phyloP scores from a whole-genome alignment of 75 land plant species.

The Picea sitchensis region DNA sequence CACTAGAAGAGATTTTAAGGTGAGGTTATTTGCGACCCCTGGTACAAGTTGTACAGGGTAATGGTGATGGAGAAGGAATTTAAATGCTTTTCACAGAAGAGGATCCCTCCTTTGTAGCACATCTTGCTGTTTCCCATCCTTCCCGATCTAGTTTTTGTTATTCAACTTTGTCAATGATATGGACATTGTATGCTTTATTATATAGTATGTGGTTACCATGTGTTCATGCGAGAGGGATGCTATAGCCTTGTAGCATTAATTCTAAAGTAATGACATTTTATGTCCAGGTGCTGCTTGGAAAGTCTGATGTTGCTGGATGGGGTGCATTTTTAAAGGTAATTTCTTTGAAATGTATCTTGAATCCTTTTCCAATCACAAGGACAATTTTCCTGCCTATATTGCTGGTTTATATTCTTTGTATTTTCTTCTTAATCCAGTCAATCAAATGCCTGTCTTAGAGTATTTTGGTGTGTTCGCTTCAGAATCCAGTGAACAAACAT shows the following conservation, averaged over 20 bases:
- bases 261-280: no score
- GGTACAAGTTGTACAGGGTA: neutral
- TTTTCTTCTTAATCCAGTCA: neutral
- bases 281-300: conserved; percentile 80
- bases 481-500: conserved; percentile 94
- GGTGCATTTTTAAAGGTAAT: conserved; percentile 91
- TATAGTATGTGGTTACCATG: neutral
- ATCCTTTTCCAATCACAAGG: neutral
- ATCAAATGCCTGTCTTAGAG: conserved; percentile 2
- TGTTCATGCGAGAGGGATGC: no score
- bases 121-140: neutral
- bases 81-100: neutral
- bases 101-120: neutral
- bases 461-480: conserved; percentile 5
- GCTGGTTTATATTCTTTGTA: neutral
- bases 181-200: neutral
- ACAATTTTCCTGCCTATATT: neutral
- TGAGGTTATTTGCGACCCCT: neutral
- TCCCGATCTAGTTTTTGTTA: neutral
- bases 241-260: no score
- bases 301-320: conserved; percentile 99
- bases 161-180: neutral
- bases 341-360: neutral
- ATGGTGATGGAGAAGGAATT: conserved; percentile 4
- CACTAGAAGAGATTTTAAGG: neutral